Conservation (phyloP, 495 filamentous ascomycete genomes). For the Platismatia glauca region DNA sequence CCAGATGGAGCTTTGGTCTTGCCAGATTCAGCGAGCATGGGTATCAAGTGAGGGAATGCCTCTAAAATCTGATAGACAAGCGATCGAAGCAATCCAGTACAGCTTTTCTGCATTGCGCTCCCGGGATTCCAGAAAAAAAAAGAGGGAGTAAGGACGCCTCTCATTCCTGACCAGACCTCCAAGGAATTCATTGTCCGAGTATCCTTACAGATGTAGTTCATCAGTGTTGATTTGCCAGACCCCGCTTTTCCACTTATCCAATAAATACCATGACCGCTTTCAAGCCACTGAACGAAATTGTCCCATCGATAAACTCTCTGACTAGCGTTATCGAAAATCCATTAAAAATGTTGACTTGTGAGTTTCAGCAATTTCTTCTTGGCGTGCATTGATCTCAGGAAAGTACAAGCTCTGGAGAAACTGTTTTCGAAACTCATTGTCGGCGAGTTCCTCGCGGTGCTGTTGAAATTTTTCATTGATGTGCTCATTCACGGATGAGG, state of each 20-base stretch:
- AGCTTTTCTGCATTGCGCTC: conserved; percentile 23
- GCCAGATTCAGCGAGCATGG: too few relatives aligned
- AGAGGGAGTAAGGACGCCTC: conserved; percentile 26
- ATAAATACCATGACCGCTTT: conserved; percentile 26
- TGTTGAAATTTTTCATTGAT: neutral
- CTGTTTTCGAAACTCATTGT: neutral
- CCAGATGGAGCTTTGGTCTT: too few relatives aligned
- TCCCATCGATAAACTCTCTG: neutral
- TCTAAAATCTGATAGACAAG: conserved; percentile 35
- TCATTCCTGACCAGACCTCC: conserved; percentile 22
- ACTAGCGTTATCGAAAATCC: conserved; percentile 11
- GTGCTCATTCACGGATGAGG: neutral
- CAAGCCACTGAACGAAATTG: conserved; percentile 29
- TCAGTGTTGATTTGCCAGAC: conserved; percentile 39
- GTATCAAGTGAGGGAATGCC: neutral
- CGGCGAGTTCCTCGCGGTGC: neutral
- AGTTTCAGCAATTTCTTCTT: conserved; percentile 10
- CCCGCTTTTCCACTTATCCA: conserved; percentile 37
- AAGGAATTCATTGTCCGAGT: conserved; percentile 1
- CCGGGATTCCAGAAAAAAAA: conserved; percentile 40
- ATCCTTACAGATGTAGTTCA: conserved; percentile 32
- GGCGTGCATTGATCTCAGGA: conserved; percentile 6
- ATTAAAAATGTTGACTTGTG: conserved; percentile 15
- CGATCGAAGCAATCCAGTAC: conserved; percentile 33
- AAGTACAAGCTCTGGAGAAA: conserved; percentile 12